Evolutionary conservation across 1,284 basidiomycete genomes (phyloP), one percentile per base, ranked within the genome.

Genomic region (Sanguinoderma infundibulare): DNA sequence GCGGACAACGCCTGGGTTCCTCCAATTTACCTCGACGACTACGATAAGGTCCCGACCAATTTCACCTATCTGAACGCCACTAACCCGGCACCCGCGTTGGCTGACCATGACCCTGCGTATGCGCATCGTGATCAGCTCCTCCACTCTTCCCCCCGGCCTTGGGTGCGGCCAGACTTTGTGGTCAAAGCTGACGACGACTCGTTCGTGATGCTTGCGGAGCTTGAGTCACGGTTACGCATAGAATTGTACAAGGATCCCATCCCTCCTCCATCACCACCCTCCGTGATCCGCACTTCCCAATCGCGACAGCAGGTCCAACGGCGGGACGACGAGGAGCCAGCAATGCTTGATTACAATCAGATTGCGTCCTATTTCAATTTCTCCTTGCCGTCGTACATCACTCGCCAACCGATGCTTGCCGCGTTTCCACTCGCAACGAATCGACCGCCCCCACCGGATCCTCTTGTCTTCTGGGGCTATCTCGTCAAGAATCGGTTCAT

Each of bases 131-230:
- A 90, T 68, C 75, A 80, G 52, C 44, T 51, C 8, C 73, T 69
- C 22, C 74, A 78, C 1, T 77, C 74, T 69, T 69, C 62, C 9
- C 78, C 82, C 2, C 76, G 72, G 42, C 78, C 83, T 9, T 94
- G 92, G 92, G 87, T 91, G 10, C 82, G 87, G 40, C 94, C 95
- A 9, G 93, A 97, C 72, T 98, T 89, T 70, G 87, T 98, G 39
- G 86, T 92, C 68, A 98, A 98, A 78, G 92, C 91, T 1, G 96
- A 98, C 74, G 96, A 98, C 70, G 96, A 98, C 74, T 87, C 94
- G 12, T 97, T 98, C 72, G 86, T 98, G 59, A 96, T 97, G 85
- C 84, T 98, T 26, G 92, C 93, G 7, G 96, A 98, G 76, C 81
- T 98, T 15, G 96, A 98, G 76, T 85, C 92, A 15, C 85, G 94